Evolutionary conservation across 495 filamentous ascomycete species (phyloP).

Genomic region (Thermochaetoides thermophila): DNA sequence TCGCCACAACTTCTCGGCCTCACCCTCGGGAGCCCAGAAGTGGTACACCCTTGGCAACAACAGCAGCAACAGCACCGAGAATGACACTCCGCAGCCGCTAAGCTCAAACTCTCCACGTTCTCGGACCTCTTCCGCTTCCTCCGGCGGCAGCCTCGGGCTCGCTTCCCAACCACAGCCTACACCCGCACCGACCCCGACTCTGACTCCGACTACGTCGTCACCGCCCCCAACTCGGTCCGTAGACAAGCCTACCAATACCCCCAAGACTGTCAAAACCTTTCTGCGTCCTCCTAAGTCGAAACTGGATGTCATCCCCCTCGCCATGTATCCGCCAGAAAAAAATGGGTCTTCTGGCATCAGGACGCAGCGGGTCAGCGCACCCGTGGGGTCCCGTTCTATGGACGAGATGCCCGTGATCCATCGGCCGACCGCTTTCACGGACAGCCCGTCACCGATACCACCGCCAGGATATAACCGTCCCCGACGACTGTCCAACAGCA

Average conservation of each 20-base stretch:
- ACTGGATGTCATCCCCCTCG: slow-evolving; percentile 6
- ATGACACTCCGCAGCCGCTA: not conserved
- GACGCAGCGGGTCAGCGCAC: slow-evolving; percentile 7
- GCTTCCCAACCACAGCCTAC: slow-evolving; percentile 2
- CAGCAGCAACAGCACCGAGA: slow-evolving; percentile 7
- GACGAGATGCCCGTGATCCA: slow-evolving; percentile 6
- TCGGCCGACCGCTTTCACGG: slow-evolving; percentile 6
- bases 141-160: not conserved
- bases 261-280: too few relatives aligned
- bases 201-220: too few relatives aligned
- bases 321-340: slow-evolving; percentile 15
- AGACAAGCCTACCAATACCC: too few relatives aligned
- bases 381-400: not conserved
- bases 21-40: slow-evolving; percentile 5
- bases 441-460: slow-evolving; percentile 1
- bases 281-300: slow-evolving; percentile 2
- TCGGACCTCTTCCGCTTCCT: slow-evolving; percentile 1
- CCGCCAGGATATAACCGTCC: slow-evolving; percentile 7
- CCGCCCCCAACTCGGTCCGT: too few relatives aligned
- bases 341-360: too few relatives aligned
- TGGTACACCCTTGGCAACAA: slow-evolving; percentile 4
- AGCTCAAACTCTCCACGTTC: too few relatives aligned
- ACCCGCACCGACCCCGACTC: slow-evolving; percentile 2
- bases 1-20: slow-evolving; percentile 8
- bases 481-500: slow-evolving; percentile 15